phyloP scores from a whole-genome alignment of 345 rosid genomes.

The Euphorbia pulcherrima region DNA sequence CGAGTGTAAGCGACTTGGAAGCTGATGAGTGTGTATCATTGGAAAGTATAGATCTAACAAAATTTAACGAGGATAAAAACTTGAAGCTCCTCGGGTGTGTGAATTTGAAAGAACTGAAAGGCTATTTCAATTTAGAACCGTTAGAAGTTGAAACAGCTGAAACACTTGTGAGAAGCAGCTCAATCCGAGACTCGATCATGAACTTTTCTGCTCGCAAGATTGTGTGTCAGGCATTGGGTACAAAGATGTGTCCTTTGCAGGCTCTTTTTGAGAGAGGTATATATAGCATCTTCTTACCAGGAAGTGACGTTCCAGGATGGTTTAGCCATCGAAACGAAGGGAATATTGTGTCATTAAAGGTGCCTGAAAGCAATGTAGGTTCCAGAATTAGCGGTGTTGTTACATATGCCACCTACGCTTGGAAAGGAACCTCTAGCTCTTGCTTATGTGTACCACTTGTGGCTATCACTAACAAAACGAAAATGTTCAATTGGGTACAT shows the following conservation, averaged over 20 bases:
- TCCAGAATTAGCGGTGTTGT: neutral
- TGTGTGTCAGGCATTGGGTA: neutral
- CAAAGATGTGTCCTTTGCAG: slow-evolving; percentile 7
- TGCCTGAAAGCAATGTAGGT: neutral
- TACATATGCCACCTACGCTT: neutral
- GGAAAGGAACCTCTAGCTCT: neutral
- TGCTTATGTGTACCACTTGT: neutral
- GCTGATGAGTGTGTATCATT: slow-evolving; percentile 4
- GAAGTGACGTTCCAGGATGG: slow-evolving; percentile 9
- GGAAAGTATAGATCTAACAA: slow-evolving; percentile 4
- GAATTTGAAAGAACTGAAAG: slow-evolving; percentile 5
- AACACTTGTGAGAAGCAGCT: neutral
- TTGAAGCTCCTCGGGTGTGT: neutral
- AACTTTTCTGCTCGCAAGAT: neutral
- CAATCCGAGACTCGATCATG: neutral
- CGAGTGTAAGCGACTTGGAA: neutral
- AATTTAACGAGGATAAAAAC: neutral
- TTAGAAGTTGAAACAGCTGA: slow-evolving; percentile 1
- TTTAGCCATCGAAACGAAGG: slow-evolving; percentile 8
- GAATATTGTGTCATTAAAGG: neutral
- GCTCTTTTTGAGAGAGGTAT: slow-evolving; percentile 8
- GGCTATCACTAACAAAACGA: neutral
- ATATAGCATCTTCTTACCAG: slow-evolving; percentile 13
- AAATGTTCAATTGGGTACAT: slow-evolving; percentile 7
- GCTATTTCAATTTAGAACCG: slow-evolving; percentile 11